Evolutionary conservation across 768 basidiomycete species (phyloP), one percentile per base, ranked within the genome.

Genomic region (Stropharia rugosoannulata): DNA sequence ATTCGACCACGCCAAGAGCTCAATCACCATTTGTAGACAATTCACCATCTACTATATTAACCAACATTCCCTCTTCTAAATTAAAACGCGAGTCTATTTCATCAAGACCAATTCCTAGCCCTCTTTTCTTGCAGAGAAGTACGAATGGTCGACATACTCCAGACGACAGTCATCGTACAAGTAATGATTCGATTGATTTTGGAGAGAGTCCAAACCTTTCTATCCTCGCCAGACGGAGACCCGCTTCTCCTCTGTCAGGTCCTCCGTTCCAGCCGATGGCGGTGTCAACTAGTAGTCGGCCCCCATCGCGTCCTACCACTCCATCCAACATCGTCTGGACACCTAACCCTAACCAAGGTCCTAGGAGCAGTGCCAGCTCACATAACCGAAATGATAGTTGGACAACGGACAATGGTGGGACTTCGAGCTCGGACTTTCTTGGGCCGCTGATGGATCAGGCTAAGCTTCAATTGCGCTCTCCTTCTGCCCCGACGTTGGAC

Each of bases 251-350:
- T 5, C 76, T 90, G 36, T 80, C 87, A 32, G 79, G 75, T 25
- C 73, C 79, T 25, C 69, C 82, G 3, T 89, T 76, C 66, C 88
- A 87, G 68, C 78, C 84, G 5, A 74, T 87, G 73, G 62, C 79
- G 6, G 77, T 81, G 37, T 48, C 51, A 19, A 44, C 62, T 3
- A 63, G 58, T 46, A 63, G 58, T 46, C 61, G 66, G 36, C 77
- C 84, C 51, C 82, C 84, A 43, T 89, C 90, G 25, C 82, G 85
- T 29, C 86, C 86, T 32, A 70, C 73, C 27, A 82, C 81, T 9
- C 90, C 90, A 36, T 91, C 90, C 1, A 89, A 87, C 66, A 79
- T 90, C 50, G 81, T 83, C n/a, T 91, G 89, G 89, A 82, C 71
- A 59, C 66, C 63, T 67, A 72, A 62, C 54, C 43, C 61, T 22